Conservation (phyloP, 768 basidiomycete species). For the Lentinula guzmanii region DNA sequence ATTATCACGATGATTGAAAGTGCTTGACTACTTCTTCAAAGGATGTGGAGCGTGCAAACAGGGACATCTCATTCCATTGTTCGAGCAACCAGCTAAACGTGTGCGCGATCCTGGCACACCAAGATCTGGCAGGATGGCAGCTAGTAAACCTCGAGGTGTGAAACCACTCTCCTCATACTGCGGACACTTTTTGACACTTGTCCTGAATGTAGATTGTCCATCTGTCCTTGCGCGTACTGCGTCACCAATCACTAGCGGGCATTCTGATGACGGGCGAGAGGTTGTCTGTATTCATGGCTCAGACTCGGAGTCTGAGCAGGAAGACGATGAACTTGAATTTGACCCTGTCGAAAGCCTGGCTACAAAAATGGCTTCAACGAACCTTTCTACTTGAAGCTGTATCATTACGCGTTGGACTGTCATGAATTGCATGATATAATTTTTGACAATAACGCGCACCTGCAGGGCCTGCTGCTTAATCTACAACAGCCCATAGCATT, state of each 20-base stretch:
- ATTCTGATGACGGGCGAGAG: background rate
- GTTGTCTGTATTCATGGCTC: constrained; percentile 10
- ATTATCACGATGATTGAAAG: background rate
- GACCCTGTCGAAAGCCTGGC: constrained; percentile 26
- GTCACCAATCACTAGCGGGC: constrained; percentile 13
- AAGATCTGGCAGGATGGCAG: constrained; percentile 37
- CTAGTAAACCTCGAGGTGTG: constrained; percentile 39
- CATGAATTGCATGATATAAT: background rate
- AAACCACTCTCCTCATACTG: background rate
- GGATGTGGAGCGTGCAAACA: constrained; percentile 64
- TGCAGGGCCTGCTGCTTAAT: background rate
- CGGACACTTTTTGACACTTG: background rate
- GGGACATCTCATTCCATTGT: constrained; percentile 55
- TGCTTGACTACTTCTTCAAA: constrained; percentile 16
- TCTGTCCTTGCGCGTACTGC: background rate
- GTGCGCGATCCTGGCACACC: constrained; percentile 28
- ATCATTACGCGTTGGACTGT: no score
- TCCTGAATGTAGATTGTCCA: background rate
- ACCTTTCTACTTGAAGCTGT: constrained; percentile 3
- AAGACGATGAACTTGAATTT: constrained; percentile 17
- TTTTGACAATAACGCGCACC: background rate
- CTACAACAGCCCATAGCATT: background rate
- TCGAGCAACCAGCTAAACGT: constrained; percentile 27
- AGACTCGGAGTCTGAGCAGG: constrained; percentile 10
- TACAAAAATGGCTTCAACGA: constrained; percentile 18